Conservation (phyloP, 78 protist species). For the Dictyostelium purpureum region DNA sequence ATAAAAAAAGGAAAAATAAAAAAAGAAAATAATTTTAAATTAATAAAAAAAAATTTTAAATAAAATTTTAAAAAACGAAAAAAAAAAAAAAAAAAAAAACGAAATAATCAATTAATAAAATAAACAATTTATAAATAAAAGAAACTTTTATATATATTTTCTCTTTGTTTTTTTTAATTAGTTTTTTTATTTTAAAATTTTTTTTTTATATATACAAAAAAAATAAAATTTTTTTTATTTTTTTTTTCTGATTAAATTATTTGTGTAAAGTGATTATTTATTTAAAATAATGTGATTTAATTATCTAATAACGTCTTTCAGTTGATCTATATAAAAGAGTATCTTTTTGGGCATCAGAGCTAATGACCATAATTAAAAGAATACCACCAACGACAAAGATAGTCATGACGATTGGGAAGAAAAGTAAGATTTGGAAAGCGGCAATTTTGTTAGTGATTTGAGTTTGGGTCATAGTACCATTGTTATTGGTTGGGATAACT, state of each 20-base stretch:
- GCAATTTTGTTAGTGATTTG: constrained; percentile 1
- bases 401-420: constrained; percentile 65
- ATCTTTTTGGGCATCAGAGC: constrained; percentile 43
- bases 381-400: constrained; percentile 31
- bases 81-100: background rate
- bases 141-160: no score
- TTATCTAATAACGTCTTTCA: constrained; percentile 35
- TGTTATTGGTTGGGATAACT: background rate
- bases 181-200: no score
- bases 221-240: background rate
- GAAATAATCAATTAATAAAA: background rate
- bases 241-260: background rate
- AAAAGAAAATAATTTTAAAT: background rate
- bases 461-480: no score
- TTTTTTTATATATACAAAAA: background rate
- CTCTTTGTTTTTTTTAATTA: no score
- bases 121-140: no score
- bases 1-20: background rate
- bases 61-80: background rate
- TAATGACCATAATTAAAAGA: constrained; percentile 36
- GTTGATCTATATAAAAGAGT: constrained; percentile 54
- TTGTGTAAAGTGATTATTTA: no score
- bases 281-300: background rate
- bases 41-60: background rate
- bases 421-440: constrained; percentile 67